Evolutionary conservation across 345 rosid species (phyloP).

Genomic region (Salix dunnii): DNA sequence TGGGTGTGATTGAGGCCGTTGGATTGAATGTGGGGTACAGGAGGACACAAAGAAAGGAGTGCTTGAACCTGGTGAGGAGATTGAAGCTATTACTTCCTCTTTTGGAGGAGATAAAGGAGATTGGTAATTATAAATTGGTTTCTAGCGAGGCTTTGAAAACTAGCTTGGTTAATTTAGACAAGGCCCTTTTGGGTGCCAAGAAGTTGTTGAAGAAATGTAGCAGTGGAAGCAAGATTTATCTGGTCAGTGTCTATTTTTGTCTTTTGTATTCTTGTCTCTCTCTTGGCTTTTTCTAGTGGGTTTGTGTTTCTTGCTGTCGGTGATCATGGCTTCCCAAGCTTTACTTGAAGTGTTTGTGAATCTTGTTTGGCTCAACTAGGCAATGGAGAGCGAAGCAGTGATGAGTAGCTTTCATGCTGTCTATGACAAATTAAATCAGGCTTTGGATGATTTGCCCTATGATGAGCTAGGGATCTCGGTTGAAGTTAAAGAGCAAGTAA

Average conservation of each 20-base stretch:
- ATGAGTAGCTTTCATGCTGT: conserved; percentile 47
- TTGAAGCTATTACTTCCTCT: conserved; percentile 58
- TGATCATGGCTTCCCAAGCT: neutral
- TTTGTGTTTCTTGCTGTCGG: neutral
- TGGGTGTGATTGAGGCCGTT: conserved; percentile 38
- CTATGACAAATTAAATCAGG: conserved; percentile 43
- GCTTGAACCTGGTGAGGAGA: conserved; percentile 53
- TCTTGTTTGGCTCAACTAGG: conserved; percentile 29
- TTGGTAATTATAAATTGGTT: neutral
- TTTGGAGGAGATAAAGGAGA: conserved; percentile 48
- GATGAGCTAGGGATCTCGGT: conserved; percentile 46
- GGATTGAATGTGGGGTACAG: conserved; percentile 42
- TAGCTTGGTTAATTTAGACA: conserved; percentile 36
- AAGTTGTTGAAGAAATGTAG: conserved; percentile 53
- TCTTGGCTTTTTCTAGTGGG: neutral
- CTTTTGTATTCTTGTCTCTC: neutral
- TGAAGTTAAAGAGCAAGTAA: conserved; percentile 64
- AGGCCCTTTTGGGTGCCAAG: conserved; percentile 42
- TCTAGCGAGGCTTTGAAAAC: conserved; percentile 13
- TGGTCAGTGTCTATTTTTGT: conserved; percentile 26
- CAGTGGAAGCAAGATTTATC: conserved; percentile 59
- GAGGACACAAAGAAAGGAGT: conserved; percentile 53
- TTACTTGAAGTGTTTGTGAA: neutral
- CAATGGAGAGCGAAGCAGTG: conserved; percentile 62
- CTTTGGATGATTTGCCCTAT: conserved; percentile 46